These are phyloP conservation scores for Luvunga scandens DNA, from an alignment of 345 rosid genomes.

Conservation along the genomic window DNA sequence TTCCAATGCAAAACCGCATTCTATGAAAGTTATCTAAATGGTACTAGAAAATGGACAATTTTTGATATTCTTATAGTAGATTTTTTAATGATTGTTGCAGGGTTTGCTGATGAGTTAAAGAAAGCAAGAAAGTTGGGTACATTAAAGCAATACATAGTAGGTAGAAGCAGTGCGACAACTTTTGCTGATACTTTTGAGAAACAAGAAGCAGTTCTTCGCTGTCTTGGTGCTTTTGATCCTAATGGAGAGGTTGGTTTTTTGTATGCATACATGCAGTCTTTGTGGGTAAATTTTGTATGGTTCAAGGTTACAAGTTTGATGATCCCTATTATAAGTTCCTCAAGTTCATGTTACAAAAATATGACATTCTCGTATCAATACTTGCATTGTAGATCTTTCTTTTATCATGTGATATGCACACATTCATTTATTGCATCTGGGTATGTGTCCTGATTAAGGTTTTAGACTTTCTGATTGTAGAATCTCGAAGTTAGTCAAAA, in stretches of 20 bases:
- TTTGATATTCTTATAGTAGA: not conserved
- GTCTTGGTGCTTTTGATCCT: slow-evolving; percentile 63
- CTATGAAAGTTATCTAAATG: not conserved
- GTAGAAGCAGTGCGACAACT: slow-evolving; percentile 86
- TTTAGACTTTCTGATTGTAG: slow-evolving; percentile 66
- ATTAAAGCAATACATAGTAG: slow-evolving; percentile 72
- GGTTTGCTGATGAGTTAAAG: slow-evolving; percentile 76
- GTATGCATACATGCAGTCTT: not conserved
- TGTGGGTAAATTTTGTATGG: not conserved
- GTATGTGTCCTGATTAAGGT: slow-evolving; percentile 31
- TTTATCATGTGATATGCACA: not conserved
- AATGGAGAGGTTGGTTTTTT: slow-evolving; percentile 76
- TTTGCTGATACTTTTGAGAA: slow-evolving; percentile 77
- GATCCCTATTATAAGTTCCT: not conserved
- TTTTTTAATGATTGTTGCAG: slow-evolving; percentile 22
- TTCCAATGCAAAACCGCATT: not conserved
- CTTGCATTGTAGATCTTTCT: not conserved
- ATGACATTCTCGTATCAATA: not conserved
- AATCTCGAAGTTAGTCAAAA: slow-evolving; percentile 75
- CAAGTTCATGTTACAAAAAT: not conserved
- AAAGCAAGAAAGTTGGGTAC: slow-evolving; percentile 66
- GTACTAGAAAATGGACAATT: not conserved
- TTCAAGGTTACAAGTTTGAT: not conserved
- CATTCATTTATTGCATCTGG: not conserved
- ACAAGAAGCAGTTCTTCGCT: slow-evolving; percentile 75